These are phyloP conservation scores for Gomphus sp. DNA, from an alignment of 1,284 basidiomycete genomes.

Conservation along the genomic window DNA sequence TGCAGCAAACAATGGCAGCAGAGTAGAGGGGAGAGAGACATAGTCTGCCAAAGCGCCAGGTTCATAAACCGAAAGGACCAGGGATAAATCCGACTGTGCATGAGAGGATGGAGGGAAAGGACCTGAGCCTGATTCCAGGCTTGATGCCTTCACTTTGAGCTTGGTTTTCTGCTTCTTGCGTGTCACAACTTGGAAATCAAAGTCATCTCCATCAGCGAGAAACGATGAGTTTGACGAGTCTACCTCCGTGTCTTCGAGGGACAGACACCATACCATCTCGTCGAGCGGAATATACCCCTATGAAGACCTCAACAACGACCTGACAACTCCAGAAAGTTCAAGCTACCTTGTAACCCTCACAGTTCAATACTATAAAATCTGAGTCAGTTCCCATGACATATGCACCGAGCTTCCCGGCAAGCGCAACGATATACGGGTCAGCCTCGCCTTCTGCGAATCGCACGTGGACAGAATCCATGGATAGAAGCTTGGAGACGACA, in stretches of 20 bases:
- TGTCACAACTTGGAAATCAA: slow-evolving; percentile 52
- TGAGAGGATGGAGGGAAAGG: slow-evolving; percentile 49
- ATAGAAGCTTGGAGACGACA: slow-evolving; percentile 51
- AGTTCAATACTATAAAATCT: slow-evolving; percentile 73
- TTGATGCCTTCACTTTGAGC: slow-evolving; percentile 29
- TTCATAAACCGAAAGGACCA: slow-evolving; percentile 55
- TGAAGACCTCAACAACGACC: not conserved
- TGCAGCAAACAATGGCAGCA: slow-evolving; percentile 79
- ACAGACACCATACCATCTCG: slow-evolving; percentile 64
- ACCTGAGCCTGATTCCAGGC: slow-evolving; percentile 19
- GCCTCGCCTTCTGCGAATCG: slow-evolving; percentile 77
- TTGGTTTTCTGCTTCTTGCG: slow-evolving; percentile 26
- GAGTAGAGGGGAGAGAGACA: slow-evolving; percentile 56
- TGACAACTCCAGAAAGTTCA: not conserved
- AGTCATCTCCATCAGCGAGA: slow-evolving; percentile 30
- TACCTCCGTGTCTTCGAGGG: slow-evolving; percentile 10
- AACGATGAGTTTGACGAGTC: not conserved
- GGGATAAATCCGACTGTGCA: slow-evolving; percentile 29
- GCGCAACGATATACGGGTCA: slow-evolving; percentile 77
- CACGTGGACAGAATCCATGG: slow-evolving; percentile 13
- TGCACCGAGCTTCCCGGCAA: slow-evolving; percentile 66
- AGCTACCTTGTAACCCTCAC: slow-evolving; percentile 42
- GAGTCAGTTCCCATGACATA: slow-evolving; percentile 77
- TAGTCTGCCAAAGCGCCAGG: slow-evolving; percentile 55
- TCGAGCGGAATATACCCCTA: slow-evolving; percentile 74